Evolutionary conservation across 108 stramenopile species (phyloP).

Genomic region (Skeletonema costatum): DNA sequence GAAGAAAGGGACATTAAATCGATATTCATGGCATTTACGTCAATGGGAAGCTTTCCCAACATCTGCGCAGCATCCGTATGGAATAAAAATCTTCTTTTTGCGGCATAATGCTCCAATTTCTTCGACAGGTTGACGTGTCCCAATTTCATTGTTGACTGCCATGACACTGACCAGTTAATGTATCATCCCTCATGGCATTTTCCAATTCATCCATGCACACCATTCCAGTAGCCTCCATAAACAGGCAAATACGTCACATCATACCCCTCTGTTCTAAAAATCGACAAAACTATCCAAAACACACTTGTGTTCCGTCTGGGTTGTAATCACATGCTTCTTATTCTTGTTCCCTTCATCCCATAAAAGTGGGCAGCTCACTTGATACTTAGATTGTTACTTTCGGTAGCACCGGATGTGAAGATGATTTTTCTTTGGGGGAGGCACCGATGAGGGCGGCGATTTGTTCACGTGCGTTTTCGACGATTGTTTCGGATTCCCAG

Average conservation of each 20-base stretch:
- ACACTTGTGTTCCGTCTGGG: conserved; percentile 99
- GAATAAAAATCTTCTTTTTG: conserved; percentile 93
- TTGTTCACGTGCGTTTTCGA: conserved; percentile 89
- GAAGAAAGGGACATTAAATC: conserved; percentile 96
- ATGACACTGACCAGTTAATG: conserved; percentile 94
- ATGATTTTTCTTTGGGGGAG: conserved; percentile 94
- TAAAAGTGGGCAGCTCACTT: conserved; percentile 98
- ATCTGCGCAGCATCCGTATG: conserved; percentile 99
- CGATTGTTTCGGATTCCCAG: conserved; percentile 95
- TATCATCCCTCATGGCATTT: conserved; percentile 91
- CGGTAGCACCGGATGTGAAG: conserved; percentile 98
- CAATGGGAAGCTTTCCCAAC: conserved; percentile 96
- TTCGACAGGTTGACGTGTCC: conserved; percentile 94
- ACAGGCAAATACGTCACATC: conserved; percentile 98
- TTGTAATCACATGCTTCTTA: conserved; percentile 96
- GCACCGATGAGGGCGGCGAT: conserved; percentile 93
- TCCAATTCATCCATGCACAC: conserved; percentile 91
- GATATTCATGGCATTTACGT: conserved; percentile 93
- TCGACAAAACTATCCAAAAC: conserved; percentile 97
- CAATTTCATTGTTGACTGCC: conserved; percentile 99
- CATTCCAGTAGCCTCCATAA: conserved; percentile 77
- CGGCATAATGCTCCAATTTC: conserved; percentile 96
- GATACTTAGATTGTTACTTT: conserved; percentile 97
- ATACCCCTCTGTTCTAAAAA: conserved; percentile 96
- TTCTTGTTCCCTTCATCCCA: conserved; percentile 58